phyloP scores from a whole-genome alignment of 2,329 filamentous ascomycete species.

The Tolypocladium cylindrosporum region DNA sequence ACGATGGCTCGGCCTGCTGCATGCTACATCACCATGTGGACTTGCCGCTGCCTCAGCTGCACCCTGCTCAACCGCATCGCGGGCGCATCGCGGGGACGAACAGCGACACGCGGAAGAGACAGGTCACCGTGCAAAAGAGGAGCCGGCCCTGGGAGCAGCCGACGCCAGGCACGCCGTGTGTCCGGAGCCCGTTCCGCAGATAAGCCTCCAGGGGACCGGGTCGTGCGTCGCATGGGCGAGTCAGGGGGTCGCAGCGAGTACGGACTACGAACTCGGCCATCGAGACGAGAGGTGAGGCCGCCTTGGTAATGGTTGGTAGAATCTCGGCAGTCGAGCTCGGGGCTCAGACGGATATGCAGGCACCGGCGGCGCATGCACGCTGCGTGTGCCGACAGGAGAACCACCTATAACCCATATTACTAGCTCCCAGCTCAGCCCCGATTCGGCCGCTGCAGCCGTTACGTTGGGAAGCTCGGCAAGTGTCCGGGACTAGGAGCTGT shows the following conservation, averaged over 20 bases:
- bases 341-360: neutral
- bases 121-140: neutral
- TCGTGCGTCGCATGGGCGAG: neutral
- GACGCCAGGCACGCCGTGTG: neutral
- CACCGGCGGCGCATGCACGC: neutral
- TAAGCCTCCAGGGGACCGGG: neutral
- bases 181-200: neutral
- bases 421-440: neutral
- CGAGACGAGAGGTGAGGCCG: neutral
- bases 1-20: neutral
- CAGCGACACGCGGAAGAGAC: neutral
- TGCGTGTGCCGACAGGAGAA: neutral
- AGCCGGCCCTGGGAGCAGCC: neutral
- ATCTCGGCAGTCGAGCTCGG: neutral
- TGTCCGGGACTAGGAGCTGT: neutral
- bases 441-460: neutral
- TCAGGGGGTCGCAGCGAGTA: neutral
- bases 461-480: neutral
- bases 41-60: neutral
- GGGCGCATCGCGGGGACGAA: neutral
- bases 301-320: neutral
- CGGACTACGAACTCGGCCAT: neutral
- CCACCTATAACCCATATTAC: neutral
- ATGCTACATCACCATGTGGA: neutral
- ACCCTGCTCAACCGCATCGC: neutral